Evolutionary conservation across 345 rosid species (phyloP).

Genomic region (Mangifera indica): DNA sequence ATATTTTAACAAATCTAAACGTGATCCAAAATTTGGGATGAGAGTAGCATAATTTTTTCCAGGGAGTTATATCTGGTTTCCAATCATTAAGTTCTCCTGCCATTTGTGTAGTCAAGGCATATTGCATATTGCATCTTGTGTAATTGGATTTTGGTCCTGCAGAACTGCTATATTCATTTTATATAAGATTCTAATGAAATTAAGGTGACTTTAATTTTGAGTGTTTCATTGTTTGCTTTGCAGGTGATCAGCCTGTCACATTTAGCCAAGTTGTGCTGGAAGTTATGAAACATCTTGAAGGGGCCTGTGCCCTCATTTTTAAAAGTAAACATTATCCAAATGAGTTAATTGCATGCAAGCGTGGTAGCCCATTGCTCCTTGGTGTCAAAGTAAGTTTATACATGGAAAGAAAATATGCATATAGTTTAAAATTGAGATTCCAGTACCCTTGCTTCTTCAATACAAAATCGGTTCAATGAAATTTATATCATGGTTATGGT

Average conservation of each 20-base stretch:
- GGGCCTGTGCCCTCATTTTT: constrained; percentile 96
- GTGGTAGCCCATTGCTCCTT: constrained; percentile 88
- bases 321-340: constrained; percentile 91
- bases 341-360: constrained; percentile 94
- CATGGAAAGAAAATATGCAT: constrained; percentile 16
- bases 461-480: constrained; percentile 2
- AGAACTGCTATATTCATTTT: constrained; percentile 4
- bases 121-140: not conserved
- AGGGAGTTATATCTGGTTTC: not conserved
- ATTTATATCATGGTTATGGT: not conserved
- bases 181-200: not conserved
- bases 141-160: not conserved
- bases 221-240: constrained; percentile 21
- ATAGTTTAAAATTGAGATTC: not conserved
- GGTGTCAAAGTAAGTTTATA: constrained; percentile 81
- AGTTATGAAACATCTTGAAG: constrained; percentile 95
- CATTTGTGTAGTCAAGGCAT: not conserved
- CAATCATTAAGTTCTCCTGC: not conserved
- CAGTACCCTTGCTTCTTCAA: not conserved
- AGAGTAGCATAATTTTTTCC: not conserved
- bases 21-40: not conserved
- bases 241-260: constrained; percentile 67
- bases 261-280: constrained; percentile 93
- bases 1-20: not conserved
- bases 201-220: not conserved